Evolutionary conservation across 169 alveolate genomes (phyloP).

Genomic region (Cryptosporidium viatorum): DNA sequence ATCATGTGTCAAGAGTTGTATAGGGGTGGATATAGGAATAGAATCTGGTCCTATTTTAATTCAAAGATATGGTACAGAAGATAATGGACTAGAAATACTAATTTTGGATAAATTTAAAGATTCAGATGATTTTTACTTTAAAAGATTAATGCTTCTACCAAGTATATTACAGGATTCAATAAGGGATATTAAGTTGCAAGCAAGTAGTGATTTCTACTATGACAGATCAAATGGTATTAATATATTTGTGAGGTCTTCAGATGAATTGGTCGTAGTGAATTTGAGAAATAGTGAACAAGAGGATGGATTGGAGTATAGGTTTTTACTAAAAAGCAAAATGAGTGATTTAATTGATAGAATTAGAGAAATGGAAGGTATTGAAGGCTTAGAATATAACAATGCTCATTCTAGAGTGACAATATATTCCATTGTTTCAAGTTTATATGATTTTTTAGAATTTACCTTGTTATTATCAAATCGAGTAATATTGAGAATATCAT

Average conservation of each 20-base stretch:
- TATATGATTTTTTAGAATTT: constrained; percentile 45
- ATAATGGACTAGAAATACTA: constrained; percentile 38
- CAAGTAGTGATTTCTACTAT: constrained; percentile 34
- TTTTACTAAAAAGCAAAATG: constrained; percentile 2
- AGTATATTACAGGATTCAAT: background rate
- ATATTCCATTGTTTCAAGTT: constrained; percentile 31
- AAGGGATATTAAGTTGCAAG: constrained; percentile 33
- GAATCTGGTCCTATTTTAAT: constrained; percentile 26
- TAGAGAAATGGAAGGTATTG: background rate
- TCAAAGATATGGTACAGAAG: constrained; percentile 34
- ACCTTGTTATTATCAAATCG: constrained; percentile 38
- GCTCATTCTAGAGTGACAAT: background rate
- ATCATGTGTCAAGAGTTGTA: constrained; percentile 42
- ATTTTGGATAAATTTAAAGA: background rate
- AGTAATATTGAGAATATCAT: constrained; percentile 3
- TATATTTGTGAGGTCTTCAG: constrained; percentile 26
- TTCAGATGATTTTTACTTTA: constrained; percentile 15
- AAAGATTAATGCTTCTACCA: background rate
- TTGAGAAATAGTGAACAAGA: background rate
- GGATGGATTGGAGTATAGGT: background rate
- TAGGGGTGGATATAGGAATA: constrained; percentile 27
- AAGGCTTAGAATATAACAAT: background rate
- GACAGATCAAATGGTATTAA: constrained; percentile 4
- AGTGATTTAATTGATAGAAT: background rate
- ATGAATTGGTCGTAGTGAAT: constrained; percentile 5